These are phyloP conservation scores for Microsporum ferrugineum DNA, from an alignment of 2,329 filamentous ascomycete species.

Conservation along the genomic window DNA sequence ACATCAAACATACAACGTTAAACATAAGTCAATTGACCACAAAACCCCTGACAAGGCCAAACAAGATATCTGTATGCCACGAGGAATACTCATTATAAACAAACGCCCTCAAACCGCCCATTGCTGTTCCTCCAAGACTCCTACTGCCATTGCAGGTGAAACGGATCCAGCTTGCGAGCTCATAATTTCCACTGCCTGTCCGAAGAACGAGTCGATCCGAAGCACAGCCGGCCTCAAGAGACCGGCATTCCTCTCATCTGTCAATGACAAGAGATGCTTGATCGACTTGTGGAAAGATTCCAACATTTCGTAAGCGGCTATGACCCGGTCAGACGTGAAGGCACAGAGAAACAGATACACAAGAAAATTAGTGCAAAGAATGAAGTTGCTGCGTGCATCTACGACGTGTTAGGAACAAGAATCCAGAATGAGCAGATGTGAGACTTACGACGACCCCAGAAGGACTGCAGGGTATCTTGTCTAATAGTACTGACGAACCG, in stretches of 20 bases:
- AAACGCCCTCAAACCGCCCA: not conserved
- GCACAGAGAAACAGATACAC: not conserved
- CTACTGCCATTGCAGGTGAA: not conserved
- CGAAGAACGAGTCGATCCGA: constrained; percentile 1
- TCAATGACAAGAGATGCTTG: not conserved
- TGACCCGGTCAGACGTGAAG: not conserved
- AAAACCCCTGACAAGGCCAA: not conserved
- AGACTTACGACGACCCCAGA: not conserved
- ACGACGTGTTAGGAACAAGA: not conserved
- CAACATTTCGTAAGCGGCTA: not conserved
- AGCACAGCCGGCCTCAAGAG: not conserved
- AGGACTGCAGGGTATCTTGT: not conserved
- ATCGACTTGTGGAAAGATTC: not conserved
- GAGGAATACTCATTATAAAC: not conserved
- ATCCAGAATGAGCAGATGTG: not conserved
- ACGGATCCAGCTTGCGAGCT: not conserved
- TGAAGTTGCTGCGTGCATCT: not conserved
- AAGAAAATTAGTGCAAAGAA: not conserved
- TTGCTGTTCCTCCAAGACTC: not conserved
- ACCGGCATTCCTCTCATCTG: not conserved
- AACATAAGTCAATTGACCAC: not conserved
- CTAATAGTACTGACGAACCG: not conserved
- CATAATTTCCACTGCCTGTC: constrained; percentile 1
- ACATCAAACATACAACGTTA: not conserved
- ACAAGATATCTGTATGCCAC: not conserved